These are phyloP conservation scores for Hortiboletus flavorubellus DNA, from an alignment of 768 basidiomycete genomes.

Conservation along the genomic window DNA sequence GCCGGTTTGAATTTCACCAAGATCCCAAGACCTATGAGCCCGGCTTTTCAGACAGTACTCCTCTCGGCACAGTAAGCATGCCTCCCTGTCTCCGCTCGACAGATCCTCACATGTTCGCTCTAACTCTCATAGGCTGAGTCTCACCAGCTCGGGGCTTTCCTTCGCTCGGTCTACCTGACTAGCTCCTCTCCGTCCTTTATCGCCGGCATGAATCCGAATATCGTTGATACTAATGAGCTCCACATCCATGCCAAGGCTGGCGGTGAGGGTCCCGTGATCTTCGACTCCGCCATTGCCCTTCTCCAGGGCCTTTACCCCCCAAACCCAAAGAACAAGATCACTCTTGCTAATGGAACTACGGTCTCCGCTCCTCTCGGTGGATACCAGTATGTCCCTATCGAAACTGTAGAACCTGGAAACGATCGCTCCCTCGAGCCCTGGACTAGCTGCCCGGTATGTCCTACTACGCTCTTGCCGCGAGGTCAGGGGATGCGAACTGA, in stretches of 20 bases:
- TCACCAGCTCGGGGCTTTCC: conserved; percentile 55
- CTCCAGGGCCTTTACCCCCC: conserved; percentile 87
- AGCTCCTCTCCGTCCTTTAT: conserved; percentile 68
- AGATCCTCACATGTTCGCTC: not conserved
- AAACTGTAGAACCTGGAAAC: conserved; percentile 83
- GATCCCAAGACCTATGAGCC: conserved; percentile 66
- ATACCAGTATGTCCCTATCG: conserved; percentile 86
- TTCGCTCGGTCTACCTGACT: conserved; percentile 67
- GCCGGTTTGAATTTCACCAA: conserved; percentile 66
- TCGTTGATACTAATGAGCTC: conserved; percentile 71
- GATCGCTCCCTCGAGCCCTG: conserved; percentile 83
- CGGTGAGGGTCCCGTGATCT: conserved; percentile 81
- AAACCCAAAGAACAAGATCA: conserved; percentile 65
- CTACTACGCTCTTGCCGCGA: not conserved
- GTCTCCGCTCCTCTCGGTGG: conserved; percentile 73
- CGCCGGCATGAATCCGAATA: conserved; percentile 56
- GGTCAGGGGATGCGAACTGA: conserved; percentile 6
- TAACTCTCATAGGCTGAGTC: conserved; percentile 53
- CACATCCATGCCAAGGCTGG: conserved; percentile 80
- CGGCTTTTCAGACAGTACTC: conserved; percentile 64
- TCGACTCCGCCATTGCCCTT: conserved; percentile 81
- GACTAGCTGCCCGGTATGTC: conserved; percentile 55
- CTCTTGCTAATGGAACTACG: conserved; percentile 73
- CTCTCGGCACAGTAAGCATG: conserved; percentile 63
- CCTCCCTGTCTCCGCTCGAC: not conserved